Evolutionary conservation across 805 yeast genomes (phyloP).

Genomic region (Pichia ethanolica): DNA sequence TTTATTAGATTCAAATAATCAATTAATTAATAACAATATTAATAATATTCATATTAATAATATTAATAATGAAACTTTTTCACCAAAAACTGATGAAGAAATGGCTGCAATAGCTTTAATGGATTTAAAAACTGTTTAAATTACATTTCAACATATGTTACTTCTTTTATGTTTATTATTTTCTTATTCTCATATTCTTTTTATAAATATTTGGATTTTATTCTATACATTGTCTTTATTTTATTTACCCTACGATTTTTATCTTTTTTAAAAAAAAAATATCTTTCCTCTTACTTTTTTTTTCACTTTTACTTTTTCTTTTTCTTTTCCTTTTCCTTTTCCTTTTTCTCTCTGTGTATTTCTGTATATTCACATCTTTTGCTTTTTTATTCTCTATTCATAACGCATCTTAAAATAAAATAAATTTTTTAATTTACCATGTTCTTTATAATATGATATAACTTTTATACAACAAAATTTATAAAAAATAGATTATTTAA

Average conservation of each 20-base stretch:
- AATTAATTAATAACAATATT: conserved; percentile 2
- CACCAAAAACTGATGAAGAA: conserved; percentile 24
- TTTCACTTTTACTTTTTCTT: not conserved
- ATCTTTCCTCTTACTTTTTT: too few relatives aligned
- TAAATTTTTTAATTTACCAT: too few relatives aligned
- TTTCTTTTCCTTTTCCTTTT: not conserved
- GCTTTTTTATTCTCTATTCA: not conserved
- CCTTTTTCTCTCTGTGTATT: not conserved
- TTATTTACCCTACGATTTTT: not conserved
- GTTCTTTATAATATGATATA: too few relatives aligned
- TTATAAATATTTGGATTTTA: too few relatives aligned
- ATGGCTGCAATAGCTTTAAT: conserved; percentile 30
- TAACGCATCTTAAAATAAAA: not conserved
- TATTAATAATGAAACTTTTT: not conserved
- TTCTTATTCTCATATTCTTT: too few relatives aligned
- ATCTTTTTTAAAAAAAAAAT: not conserved
- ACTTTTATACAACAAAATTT: too few relatives aligned
- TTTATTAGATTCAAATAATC: conserved; percentile 3
- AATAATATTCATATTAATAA: not conserved
- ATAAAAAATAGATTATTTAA: too few relatives aligned
- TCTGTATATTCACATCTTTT: too few relatives aligned
- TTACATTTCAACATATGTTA: too few relatives aligned
- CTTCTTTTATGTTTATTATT: too few relatives aligned
- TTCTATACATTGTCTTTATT: not conserved
- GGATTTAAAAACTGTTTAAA: conserved; percentile 26